Conservation (phyloP, 257 asterid species). For the Henckelia pumila region DNA sequence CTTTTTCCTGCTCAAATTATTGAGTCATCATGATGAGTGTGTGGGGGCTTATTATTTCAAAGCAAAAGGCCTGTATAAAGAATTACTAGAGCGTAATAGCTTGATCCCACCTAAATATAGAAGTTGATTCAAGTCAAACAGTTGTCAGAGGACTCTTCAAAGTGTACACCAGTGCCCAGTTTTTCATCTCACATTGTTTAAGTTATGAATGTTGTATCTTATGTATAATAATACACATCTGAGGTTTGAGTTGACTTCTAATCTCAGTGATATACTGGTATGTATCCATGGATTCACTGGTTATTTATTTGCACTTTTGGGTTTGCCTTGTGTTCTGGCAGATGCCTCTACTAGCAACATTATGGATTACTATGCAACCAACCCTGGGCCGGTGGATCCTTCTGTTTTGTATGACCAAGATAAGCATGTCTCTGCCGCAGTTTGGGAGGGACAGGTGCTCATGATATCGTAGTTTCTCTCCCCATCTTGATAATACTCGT, state of each 20-base stretch:
- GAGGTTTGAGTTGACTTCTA: constrained; percentile 1
- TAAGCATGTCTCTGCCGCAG: constrained; percentile 87
- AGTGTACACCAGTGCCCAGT: not conserved
- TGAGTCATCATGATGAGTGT: not conserved
- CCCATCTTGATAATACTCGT: constrained; percentile 16
- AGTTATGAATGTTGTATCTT: not conserved
- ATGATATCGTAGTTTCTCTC: constrained; percentile 16
- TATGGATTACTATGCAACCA: constrained; percentile 66
- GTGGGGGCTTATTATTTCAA: not conserved
- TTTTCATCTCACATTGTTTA: not conserved
- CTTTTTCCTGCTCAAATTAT: not conserved
- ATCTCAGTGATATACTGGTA: not conserved
- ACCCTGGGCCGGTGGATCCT: constrained; percentile 86
- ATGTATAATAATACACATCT: not conserved
- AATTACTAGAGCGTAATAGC: not conserved
- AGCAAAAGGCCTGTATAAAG: not conserved
- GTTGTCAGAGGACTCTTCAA: not conserved
- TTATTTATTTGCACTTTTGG: constrained; percentile 21
- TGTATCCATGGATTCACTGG: constrained; percentile 5
- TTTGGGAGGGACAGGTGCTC: constrained; percentile 96
- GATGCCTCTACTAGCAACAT: constrained; percentile 41
- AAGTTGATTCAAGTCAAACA: not conserved
- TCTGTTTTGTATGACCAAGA: constrained; percentile 86
- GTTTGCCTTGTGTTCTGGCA: constrained; percentile 31
- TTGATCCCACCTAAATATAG: not conserved